Evolutionary conservation across 495 filamentous ascomycete genomes (phyloP).

Genomic region (Penicillium flavigenum): DNA sequence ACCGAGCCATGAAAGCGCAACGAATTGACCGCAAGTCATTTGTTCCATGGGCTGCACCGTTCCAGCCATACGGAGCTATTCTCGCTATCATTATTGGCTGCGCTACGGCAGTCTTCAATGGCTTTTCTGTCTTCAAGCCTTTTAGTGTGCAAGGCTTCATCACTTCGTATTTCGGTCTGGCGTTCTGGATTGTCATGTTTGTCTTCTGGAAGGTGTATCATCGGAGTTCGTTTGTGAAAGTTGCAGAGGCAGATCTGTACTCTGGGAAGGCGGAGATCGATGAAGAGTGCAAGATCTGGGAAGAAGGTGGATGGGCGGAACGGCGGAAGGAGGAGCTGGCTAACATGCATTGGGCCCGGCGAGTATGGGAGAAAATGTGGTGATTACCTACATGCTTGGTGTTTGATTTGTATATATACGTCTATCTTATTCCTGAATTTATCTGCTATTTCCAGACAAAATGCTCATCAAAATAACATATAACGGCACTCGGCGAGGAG

Average conservation of each 20-base stretch:
- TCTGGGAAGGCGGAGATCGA: slow-evolving; percentile 36
- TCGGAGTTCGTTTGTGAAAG: slow-evolving; percentile 30
- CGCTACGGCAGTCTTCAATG: slow-evolving; percentile 31
- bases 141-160: slow-evolving; percentile 36
- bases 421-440: not conserved
- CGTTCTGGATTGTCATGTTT: slow-evolving; percentile 34
- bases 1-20: slow-evolving; percentile 54
- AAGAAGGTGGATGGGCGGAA: slow-evolving; percentile 32
- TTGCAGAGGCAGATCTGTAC: slow-evolving; percentile 27
- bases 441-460: not conserved
- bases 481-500: not conserved
- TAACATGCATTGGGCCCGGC: slow-evolving; percentile 24
- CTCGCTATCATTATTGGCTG: slow-evolving; percentile 26
- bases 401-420: not conserved
- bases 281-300: slow-evolving; percentile 36
- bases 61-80: slow-evolving; percentile 32
- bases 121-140: slow-evolving; percentile 34
- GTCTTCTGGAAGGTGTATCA: slow-evolving; percentile 35
- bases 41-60: slow-evolving; percentile 31
- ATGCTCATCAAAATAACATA: not conserved
- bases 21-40: slow-evolving; percentile 47
- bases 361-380: slow-evolving; percentile 38
- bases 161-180: slow-evolving; percentile 37
- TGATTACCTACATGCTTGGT: slow-evolving; percentile 16
- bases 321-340: slow-evolving; percentile 29